These are phyloP conservation scores for Citrus cavaleriei DNA, from an alignment of 345 rosid genomes.

Conservation along the genomic window DNA sequence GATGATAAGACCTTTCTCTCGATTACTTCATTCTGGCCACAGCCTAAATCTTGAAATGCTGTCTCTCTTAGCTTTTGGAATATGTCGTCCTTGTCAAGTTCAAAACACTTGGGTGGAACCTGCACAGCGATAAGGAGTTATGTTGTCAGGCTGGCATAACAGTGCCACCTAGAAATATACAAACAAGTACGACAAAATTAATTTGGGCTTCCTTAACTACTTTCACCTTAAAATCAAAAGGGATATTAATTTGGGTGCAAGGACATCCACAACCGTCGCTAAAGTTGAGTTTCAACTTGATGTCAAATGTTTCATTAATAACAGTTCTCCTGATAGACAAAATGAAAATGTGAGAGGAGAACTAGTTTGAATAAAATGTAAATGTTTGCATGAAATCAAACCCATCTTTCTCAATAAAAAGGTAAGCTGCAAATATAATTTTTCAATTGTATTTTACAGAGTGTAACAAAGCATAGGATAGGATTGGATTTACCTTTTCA, in stretches of 20 bases:
- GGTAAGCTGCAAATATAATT: neutral
- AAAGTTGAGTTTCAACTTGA: conserved; percentile 63
- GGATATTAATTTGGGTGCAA: conserved; percentile 52
- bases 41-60: conserved; percentile 45
- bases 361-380: neutral
- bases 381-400: neutral
- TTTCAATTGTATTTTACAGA: neutral
- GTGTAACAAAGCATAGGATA: neutral
- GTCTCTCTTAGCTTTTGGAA: conserved; percentile 49
- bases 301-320: conserved; percentile 57
- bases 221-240: conserved; percentile 73
- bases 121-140: conserved; percentile 19
- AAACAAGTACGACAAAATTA: neutral
- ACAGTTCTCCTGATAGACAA: conserved; percentile 68
- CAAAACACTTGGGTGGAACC: conserved; percentile 39
- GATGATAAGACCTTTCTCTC: conserved; percentile 33
- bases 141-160: neutral
- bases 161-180: neutral
- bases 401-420: neutral
- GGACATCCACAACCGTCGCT: conserved; percentile 79
- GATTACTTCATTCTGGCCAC: conserved; percentile 51
- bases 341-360: neutral
- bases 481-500: conserved; percentile 56
- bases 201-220: neutral
- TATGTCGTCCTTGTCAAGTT: conserved; percentile 41